These are phyloP conservation scores for Nymphaea colorata DNA, from an alignment of 164 flowering plant species.

Conservation along the genomic window DNA sequence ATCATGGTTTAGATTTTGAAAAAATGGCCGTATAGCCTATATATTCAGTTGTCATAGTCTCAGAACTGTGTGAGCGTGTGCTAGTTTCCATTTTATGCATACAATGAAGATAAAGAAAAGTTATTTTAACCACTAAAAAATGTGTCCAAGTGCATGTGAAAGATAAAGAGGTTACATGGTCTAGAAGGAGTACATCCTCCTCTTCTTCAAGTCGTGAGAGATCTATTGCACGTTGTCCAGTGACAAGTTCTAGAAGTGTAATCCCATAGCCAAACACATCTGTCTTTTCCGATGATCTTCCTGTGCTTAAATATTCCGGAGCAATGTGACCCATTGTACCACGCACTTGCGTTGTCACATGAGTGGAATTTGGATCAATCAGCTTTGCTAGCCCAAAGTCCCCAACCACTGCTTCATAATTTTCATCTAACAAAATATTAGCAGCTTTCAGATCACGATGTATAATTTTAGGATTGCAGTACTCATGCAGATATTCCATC, in stretches of 20 bases:
- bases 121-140: too few species aligned
- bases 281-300: conserved; percentile 48
- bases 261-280: conserved; percentile 58
- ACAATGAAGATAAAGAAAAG: background rate
- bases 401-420: conserved; percentile 53
- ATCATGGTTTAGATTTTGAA: too few species aligned
- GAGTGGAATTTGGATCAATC: conserved; percentile 28
- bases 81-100: background rate
- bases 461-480: conserved; percentile 44
- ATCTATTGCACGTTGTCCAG: conserved; percentile 40
- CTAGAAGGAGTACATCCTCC: conserved; percentile 28
- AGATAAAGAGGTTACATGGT: conserved; percentile 14
- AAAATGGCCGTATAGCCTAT: too few species aligned
- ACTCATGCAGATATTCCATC: conserved; percentile 48
- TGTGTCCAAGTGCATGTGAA: too few species aligned
- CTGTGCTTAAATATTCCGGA: conserved; percentile 47
- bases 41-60: too few species aligned
- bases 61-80: too few species aligned
- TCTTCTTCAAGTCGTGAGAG: conserved; percentile 32
- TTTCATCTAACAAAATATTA: conserved; percentile 41
- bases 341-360: conserved; percentile 53
- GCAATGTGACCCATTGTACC: conserved; percentile 63
- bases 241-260: conserved; percentile 45
- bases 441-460: conserved; percentile 64
- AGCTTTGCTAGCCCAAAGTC: conserved; percentile 57